Evolutionary conservation across 768 basidiomycete species (phyloP).

Genomic region (Agrocybe praecox): DNA sequence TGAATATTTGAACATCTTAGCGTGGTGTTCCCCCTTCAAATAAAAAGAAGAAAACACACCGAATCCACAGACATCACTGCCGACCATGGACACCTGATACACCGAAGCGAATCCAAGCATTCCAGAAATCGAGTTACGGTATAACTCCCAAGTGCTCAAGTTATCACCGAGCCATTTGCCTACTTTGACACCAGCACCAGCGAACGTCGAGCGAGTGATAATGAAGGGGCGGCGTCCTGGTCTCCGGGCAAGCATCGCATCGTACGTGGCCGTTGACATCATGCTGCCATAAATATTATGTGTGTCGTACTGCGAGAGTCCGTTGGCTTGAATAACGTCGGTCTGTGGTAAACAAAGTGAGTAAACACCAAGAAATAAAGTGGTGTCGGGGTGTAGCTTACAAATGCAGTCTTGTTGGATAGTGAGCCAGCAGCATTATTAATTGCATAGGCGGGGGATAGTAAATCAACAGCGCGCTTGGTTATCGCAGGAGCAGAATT

Average conservation of each 20-base stretch:
- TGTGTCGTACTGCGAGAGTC: constrained; percentile 58
- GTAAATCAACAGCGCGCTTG: constrained; percentile 30
- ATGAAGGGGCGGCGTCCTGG: constrained; percentile 62
- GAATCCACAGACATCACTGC: constrained; percentile 73
- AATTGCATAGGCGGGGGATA: constrained; percentile 60
- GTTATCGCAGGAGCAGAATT: constrained; percentile 5
- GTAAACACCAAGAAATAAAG: neutral
- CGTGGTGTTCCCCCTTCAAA: neutral
- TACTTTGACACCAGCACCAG: constrained; percentile 63
- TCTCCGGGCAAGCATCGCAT: constrained; percentile 63
- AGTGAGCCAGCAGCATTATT: constrained; percentile 57
- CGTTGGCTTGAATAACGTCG: constrained; percentile 55
- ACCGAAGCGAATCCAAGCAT: constrained; percentile 65
- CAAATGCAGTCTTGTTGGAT: constrained; percentile 56
- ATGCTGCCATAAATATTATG: constrained; percentile 74
- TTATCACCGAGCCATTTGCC: constrained; percentile 83
- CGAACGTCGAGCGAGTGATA: constrained; percentile 76
- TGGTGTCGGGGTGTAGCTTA: constrained; percentile 26
- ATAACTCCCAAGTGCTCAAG: constrained; percentile 58
- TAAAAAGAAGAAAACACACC: constrained; percentile 30
- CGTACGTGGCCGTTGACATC: constrained; percentile 65
- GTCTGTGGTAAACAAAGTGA: constrained; percentile 26
- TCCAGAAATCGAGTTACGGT: constrained; percentile 60
- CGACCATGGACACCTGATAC: constrained; percentile 76
- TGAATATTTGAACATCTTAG: neutral